These are phyloP conservation scores for Prillingera fragicola DNA, from an alignment of 1,284 basidiomycete genomes.

Conservation along the genomic window DNA sequence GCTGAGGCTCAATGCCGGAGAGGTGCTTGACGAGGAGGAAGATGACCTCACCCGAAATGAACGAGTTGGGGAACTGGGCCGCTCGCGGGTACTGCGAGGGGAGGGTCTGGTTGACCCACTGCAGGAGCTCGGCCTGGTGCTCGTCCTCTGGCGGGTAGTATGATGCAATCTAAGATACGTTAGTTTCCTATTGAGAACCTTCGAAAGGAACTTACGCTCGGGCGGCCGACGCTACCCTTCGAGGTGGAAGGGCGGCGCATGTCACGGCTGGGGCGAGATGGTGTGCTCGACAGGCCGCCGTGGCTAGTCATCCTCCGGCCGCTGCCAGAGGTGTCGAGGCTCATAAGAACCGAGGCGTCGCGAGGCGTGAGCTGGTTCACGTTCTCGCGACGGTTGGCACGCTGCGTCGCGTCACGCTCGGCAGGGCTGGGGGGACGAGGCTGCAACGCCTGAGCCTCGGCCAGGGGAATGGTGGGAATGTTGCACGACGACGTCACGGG, in stretches of 20 bases:
- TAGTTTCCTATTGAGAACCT: neutral
- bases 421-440: slow-evolving; percentile 90
- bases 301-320: slow-evolving; percentile 12
- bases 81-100: slow-evolving; percentile 62
- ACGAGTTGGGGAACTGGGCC: slow-evolving; percentile 50
- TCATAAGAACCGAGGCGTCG: slow-evolving; percentile 76
- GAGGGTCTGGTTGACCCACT: slow-evolving; percentile 80
- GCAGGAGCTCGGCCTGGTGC: slow-evolving; percentile 57
- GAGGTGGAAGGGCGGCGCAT: slow-evolving; percentile 35
- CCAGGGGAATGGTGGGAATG: slow-evolving; percentile 90
- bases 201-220: neutral
- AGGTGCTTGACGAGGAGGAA: slow-evolving; percentile 48
- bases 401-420: slow-evolving; percentile 80
- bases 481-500: slow-evolving; percentile 96
- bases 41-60: slow-evolving; percentile 48
- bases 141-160: slow-evolving; percentile 23
- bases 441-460: slow-evolving; percentile 91
- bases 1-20: slow-evolving; percentile 34
- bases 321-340: slow-evolving; percentile 36
- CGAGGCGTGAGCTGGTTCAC: slow-evolving; percentile 82
- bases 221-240: slow-evolving; percentile 4
- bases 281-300: slow-evolving; percentile 12
- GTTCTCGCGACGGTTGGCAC: slow-evolving; percentile 78
- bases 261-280: slow-evolving; percentile 42
- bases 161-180: slow-evolving; percentile 16